phyloP scores from a whole-genome alignment of 2,329 filamentous ascomycete genomes.

The Fonsecaea multimorphosa region DNA sequence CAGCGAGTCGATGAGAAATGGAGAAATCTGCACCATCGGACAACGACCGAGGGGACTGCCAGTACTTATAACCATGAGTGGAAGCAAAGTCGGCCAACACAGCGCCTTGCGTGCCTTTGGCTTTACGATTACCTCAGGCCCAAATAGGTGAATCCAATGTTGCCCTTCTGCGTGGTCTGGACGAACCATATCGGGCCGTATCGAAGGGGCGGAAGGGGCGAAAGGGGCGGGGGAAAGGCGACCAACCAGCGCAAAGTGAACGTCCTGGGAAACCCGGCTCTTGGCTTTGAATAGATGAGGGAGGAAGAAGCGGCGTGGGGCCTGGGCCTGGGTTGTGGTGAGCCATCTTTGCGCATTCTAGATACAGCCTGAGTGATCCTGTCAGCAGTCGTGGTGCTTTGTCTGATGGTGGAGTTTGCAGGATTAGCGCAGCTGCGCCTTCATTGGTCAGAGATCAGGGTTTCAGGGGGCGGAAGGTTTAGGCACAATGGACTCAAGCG shows the following conservation, averaged over 20 bases:
- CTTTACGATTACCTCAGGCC: slow-evolving; percentile 1
- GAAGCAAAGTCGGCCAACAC: slow-evolving; percentile 1
- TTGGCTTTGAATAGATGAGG: background rate
- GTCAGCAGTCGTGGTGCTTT: background rate
- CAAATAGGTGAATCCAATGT: background rate
- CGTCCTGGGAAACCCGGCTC: background rate
- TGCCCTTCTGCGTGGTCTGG: slow-evolving; percentile 4
- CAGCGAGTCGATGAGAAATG: background rate
- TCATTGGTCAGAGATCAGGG: background rate
- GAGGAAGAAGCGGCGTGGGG: background rate
- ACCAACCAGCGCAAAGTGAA: slow-evolving; percentile 8
- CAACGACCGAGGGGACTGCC: background rate
- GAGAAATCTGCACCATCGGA: background rate
- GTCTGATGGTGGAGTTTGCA: background rate
- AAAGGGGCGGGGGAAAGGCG: background rate
- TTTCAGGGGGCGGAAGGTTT: background rate
- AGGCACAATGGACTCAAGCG: background rate
- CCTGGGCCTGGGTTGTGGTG: slow-evolving; percentile 1
- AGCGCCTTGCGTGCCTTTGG: background rate
- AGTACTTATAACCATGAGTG: background rate
- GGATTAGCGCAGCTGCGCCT: background rate
- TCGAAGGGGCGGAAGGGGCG: background rate
- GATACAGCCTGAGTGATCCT: no score
- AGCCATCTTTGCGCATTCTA: slow-evolving; percentile 7
- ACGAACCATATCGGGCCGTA: slow-evolving; percentile 4